A percentile compares a stretch with the other conserved stretches of the same genome.
Conservation (phyloP, 2,329 filamentous ascomycete species). For the Alternaria longipes region DNA sequence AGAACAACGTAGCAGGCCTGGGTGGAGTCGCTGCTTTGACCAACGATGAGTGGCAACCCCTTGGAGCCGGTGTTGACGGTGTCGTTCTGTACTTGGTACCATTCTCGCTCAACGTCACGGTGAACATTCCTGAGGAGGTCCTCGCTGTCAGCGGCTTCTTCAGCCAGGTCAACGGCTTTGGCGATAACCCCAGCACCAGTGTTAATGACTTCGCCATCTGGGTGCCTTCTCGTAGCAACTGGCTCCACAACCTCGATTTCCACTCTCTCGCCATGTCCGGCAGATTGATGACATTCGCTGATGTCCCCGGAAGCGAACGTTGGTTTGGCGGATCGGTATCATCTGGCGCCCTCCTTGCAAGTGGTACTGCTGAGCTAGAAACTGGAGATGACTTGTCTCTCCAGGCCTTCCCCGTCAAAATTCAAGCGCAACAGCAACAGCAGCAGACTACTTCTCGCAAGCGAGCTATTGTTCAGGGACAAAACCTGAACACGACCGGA, state of each 20-base stretch:
- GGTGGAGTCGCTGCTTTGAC: slow-evolving; percentile 79
- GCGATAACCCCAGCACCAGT: slow-evolving; percentile 66
- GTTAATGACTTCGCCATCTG: slow-evolving; percentile 87
- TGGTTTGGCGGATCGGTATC: slow-evolving; percentile 86
- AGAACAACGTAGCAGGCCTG: slow-evolving; percentile 69
- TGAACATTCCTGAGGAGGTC: slow-evolving; percentile 72
- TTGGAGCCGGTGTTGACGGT: slow-evolving; percentile 88
- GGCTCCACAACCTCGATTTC: slow-evolving; percentile 79
- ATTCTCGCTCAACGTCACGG: slow-evolving; percentile 79
- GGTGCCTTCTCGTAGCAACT: slow-evolving; percentile 85
- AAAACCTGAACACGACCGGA: slow-evolving; percentile 66
- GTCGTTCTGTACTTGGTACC: slow-evolving; percentile 77
- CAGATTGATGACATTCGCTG: slow-evolving; percentile 74
- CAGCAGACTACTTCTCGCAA: slow-evolving; percentile 48
- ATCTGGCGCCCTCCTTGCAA: slow-evolving; percentile 76
- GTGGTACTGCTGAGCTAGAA: slow-evolving; percentile 74
- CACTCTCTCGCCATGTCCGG: slow-evolving; percentile 74
- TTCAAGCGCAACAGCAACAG: slow-evolving; percentile 32
- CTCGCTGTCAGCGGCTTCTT: slow-evolving; percentile 86
- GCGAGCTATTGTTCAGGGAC: slow-evolving; percentile 53
- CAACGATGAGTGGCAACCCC: slow-evolving; percentile 75
- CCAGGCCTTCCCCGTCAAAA: slow-evolving; percentile 56
- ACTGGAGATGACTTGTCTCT: slow-evolving; percentile 44
- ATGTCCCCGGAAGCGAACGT: slow-evolving; percentile 66
- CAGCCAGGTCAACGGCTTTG: slow-evolving; percentile 74